Percentiles rank a stretch among this genome's conserved stretches.
Conservation (phyloP, 495 filamentous ascomycete genomes). For the Pseudoneurospora amorphoporcata region DNA sequence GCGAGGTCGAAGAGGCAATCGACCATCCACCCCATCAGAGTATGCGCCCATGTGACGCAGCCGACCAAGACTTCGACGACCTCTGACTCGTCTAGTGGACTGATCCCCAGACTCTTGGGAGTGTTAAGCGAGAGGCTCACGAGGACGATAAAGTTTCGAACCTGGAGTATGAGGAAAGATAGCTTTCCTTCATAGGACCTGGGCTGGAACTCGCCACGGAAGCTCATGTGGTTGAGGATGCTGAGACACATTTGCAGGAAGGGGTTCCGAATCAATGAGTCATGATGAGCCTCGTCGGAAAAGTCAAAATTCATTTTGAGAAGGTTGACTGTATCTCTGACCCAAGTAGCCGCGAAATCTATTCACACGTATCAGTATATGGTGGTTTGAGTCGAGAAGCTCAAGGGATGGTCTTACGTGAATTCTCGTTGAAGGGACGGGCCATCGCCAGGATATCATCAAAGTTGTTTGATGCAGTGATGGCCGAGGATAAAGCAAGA, state of each 20-base stretch:
- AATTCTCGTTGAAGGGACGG: slow-evolving; percentile 35
- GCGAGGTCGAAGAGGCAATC: slow-evolving; percentile 56
- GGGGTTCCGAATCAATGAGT: slow-evolving; percentile 57
- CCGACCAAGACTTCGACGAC: slow-evolving; percentile 46
- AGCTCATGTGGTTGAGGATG: slow-evolving; percentile 59
- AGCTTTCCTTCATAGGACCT: slow-evolving; percentile 57
- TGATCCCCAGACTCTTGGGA: slow-evolving; percentile 28
- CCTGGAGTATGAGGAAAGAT: slow-evolving; percentile 61
- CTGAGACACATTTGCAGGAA: slow-evolving; percentile 60
- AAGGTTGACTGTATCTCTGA: slow-evolving; percentile 55
- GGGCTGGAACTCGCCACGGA: slow-evolving; percentile 45
- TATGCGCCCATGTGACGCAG: slow-evolving; percentile 53
- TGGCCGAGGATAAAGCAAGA: slow-evolving; percentile 33
- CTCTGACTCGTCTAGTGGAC: slow-evolving; percentile 55
- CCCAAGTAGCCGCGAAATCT: slow-evolving; percentile 43
- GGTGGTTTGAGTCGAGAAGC: neutral
- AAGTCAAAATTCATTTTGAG: slow-evolving; percentile 61
- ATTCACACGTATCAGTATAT: slow-evolving; percentile 18
- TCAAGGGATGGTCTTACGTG: slow-evolving; percentile 14
- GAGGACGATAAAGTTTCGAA: slow-evolving; percentile 58
- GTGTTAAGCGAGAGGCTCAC: slow-evolving; percentile 50
- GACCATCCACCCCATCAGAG: slow-evolving; percentile 57
- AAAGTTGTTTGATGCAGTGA: slow-evolving; percentile 45
- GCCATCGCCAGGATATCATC: slow-evolving; percentile 70
- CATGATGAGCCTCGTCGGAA: slow-evolving; percentile 54